Evolutionary conservation across 139 green algal genomes (phyloP).

Genomic region (Tetradesmus lagerheimii): DNA sequence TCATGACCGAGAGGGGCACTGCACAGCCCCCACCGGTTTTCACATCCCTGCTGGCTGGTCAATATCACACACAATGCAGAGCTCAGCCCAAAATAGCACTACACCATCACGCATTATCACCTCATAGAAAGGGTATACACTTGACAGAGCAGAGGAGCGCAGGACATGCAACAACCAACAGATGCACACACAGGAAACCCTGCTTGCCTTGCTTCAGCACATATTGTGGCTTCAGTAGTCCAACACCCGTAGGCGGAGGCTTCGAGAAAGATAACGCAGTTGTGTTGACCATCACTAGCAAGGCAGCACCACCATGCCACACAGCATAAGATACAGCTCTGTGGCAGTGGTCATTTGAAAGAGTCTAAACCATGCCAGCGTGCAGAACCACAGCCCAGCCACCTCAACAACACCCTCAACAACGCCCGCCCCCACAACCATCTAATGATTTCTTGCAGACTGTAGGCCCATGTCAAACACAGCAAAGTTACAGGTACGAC

Average conservation of each 20-base stretch:
- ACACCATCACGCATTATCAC: neutral
- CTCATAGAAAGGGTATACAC: too few species aligned
- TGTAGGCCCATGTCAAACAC: too few species aligned
- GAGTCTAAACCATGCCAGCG: too few species aligned
- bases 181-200: neutral
- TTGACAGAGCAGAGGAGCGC: too few species aligned
- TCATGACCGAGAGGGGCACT: constrained; percentile 64
- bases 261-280: constrained; percentile 83
- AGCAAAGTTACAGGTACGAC: too few species aligned
- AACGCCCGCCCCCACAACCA: too few species aligned
- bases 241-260: constrained; percentile 3
- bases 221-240: constrained; percentile 22
- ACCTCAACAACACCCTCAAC: too few species aligned
- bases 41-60: constrained; percentile 60
- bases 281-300: constrained; percentile 64
- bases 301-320: neutral
- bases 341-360: too few species aligned
- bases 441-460: neutral
- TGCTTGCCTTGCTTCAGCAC: constrained; percentile 38
- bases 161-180: neutral
- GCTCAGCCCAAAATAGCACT: neutral
- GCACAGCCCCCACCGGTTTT: constrained; percentile 52
- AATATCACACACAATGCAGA: neutral
- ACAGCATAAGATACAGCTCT: neutral
- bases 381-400: too few species aligned